Evolutionary conservation across 169 alveolate species (phyloP), one percentile per base, ranked within the genome.

Genomic region (Cyclospora cayetanensis): DNA sequence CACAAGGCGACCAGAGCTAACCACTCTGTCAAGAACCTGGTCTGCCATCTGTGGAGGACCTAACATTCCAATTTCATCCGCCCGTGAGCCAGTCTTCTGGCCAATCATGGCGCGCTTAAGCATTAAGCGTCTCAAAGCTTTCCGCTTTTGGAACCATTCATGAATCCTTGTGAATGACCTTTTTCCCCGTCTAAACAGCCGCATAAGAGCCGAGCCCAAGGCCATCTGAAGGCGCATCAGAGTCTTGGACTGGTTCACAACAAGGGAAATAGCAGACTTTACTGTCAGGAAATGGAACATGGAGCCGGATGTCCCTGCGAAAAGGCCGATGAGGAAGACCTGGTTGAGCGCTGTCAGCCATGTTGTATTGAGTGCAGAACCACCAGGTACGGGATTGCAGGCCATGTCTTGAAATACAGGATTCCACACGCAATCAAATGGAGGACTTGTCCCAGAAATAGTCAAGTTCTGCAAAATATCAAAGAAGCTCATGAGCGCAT

Each of bases 361-460:
- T 37, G 93, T 72, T 1, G 70, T 74, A 60, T 39, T 72, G 25
- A 90, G 72, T 4, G 72, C 42, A 22, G 83, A 83, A 20, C 90
- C 74, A 25, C 93, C 90, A 35, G 93, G 76, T 11, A 77, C 93
- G 11, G 83, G 68, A 42, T 22, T 65, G 90, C 93, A 90, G 74
- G 93, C 93, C 90, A 90, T 53, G 29, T 90, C 90, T 63, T 77
- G 90, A 52, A 77, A 41, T 7, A 90, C 22, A 3, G 93, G 84
- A 34, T 90, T 90, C 93, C 93, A 90, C 68, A 41, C 46, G 84
- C 93, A 90, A 34, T 90, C 93, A 12, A 74, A 18, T 18, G 86
- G 79, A 7, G 93, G 80, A 4, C 55, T 20, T 53, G 76, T 79
- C 7, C 93, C 93, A 4, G 84, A 53, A 20, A 74, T 90, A 29